phyloP scores from a whole-genome alignment of 1,139 yeast genomes.

The Kodamaea alishanica region DNA sequence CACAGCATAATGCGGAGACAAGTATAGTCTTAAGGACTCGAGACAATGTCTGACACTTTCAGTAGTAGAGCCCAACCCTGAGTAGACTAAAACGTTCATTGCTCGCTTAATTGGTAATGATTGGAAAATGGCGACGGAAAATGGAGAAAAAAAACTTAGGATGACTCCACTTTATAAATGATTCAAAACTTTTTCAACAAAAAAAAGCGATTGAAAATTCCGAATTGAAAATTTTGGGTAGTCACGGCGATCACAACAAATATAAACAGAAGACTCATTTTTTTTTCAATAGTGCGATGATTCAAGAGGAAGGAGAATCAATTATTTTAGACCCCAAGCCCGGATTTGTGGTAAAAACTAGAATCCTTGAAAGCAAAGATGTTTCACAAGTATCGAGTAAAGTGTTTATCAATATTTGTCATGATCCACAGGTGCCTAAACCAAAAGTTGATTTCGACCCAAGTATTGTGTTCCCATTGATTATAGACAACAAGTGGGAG shows the following conservation, averaged over 20 bases:
- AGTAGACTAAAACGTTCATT: conserved; percentile 80
- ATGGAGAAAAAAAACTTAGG: no score
- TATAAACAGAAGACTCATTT: no score
- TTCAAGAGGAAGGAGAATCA: conserved; percentile 9
- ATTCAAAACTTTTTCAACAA: neutral
- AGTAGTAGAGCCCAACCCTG: conserved; percentile 84
- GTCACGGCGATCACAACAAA: no score
- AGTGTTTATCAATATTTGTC: conserved; percentile 75
- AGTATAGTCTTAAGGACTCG: conserved; percentile 65
- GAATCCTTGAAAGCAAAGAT: conserved; percentile 36
- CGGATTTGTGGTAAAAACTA: conserved; percentile 64
- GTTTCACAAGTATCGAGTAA: conserved; percentile 44
- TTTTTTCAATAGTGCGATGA: neutral
- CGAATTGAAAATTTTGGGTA: neutral
- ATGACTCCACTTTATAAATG: no score
- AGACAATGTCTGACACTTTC: conserved; percentile 83
- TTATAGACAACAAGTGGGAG: conserved; percentile 76
- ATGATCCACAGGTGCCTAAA: conserved; percentile 58
- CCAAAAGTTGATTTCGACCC: conserved; percentile 51
- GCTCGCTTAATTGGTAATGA: neutral
- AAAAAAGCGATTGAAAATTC: neutral
- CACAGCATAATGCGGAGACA: conserved; percentile 91
- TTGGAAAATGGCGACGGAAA: no score
- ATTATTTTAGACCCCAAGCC: conserved; percentile 42
- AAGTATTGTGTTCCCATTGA: conserved; percentile 55